Evolutionary conservation across 2,329 filamentous ascomycete species (phyloP).

Genomic region (Neonectria punicea): DNA sequence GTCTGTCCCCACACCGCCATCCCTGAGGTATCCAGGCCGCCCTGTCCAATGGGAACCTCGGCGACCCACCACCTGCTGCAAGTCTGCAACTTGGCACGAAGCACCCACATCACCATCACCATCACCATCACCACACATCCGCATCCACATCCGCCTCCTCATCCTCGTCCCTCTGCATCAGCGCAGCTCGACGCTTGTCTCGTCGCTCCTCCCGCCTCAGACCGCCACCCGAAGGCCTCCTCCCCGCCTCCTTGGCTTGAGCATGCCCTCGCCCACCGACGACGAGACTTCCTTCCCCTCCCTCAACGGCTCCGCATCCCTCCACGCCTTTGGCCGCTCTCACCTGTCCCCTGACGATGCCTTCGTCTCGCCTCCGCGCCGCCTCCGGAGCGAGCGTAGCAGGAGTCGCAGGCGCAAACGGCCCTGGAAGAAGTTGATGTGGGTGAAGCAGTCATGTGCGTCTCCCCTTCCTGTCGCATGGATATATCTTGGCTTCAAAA

Average conservation of each 20-base stretch:
- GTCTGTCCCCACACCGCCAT: neutral
- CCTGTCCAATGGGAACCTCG: neutral
- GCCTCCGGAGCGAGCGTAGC: slow-evolving; percentile 65
- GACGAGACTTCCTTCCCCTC: slow-evolving; percentile 51
- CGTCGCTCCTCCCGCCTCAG: slow-evolving; percentile 1
- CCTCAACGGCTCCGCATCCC: slow-evolving; percentile 44
- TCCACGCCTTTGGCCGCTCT: slow-evolving; percentile 63
- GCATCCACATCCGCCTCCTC: slow-evolving; percentile 15
- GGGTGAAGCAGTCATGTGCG: slow-evolving; percentile 88
- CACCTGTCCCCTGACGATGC: slow-evolving; percentile 88
- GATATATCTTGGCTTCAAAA: neutral
- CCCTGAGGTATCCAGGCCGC: no score
- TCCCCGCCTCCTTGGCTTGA: slow-evolving; percentile 12
- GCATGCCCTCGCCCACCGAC: slow-evolving; percentile 52
- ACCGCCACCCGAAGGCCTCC: neutral
- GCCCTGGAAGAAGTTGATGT: slow-evolving; percentile 94
- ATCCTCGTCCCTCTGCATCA: slow-evolving; percentile 11
- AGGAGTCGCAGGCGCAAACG: slow-evolving; percentile 75
- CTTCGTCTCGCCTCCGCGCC: slow-evolving; percentile 73
- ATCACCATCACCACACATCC: no score
- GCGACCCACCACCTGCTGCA: slow-evolving; percentile 9
- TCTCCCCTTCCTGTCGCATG: slow-evolving; percentile 10
- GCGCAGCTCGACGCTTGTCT: slow-evolving; percentile 6
- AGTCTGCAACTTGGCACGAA: slow-evolving; percentile 6
- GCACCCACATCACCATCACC: neutral